Conservation (phyloP, 768 basidiomycete species). For the Crucibulum laeve region DNA sequence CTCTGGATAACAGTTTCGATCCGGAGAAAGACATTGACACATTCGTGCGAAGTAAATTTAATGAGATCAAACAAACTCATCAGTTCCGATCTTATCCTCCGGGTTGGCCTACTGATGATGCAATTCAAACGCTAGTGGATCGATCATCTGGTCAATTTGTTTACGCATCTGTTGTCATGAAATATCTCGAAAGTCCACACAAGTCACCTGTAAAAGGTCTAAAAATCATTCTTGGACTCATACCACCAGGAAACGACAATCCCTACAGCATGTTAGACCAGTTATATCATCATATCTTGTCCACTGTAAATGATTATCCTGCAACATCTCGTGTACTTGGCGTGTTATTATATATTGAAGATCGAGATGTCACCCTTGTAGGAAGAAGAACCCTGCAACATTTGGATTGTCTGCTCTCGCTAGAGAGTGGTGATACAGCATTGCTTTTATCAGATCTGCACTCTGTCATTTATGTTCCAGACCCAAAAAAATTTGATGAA, state of each 20-base stretch:
- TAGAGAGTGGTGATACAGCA: background rate
- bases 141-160: constrained; percentile 20
- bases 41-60: constrained; percentile 10
- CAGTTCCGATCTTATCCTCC: background rate
- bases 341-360: background rate
- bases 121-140: constrained; percentile 9
- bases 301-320: background rate
- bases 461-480: background rate
- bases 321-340: background rate
- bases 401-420: background rate
- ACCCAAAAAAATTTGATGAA: background rate
- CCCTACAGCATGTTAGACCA: background rate
- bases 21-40: constrained; percentile 12
- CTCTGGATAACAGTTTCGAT: constrained; percentile 4
- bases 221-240: background rate
- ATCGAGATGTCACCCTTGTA: background rate
- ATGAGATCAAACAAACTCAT: constrained; percentile 1
- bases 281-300: background rate
- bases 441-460: background rate
- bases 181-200: constrained; percentile 13
- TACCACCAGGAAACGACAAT: background rate
- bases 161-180: constrained; percentile 16
- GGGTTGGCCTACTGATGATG: constrained; percentile 14
- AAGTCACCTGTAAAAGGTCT: background rate
- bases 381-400: background rate